Base-by-base conservation (phyloP, 2,329 filamentous ascomycete genomes). In the Nectriaceae sp. region DNA sequence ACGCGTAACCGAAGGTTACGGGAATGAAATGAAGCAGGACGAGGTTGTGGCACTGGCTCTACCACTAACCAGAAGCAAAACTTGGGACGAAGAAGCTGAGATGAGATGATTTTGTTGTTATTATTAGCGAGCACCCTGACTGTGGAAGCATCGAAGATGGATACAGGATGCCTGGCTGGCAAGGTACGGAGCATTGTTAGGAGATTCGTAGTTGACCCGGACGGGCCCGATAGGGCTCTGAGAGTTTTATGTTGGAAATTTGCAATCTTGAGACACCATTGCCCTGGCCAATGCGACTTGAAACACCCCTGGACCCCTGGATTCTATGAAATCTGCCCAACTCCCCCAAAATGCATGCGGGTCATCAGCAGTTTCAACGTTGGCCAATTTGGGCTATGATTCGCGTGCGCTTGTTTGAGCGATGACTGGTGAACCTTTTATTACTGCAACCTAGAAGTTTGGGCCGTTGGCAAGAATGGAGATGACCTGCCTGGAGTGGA, bases 221-320 rank as follows among this genome's bases (percentile, higher is more conserved):
- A 6, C 8, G 11, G 33, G n/a, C n/a, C 33, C 16, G 8, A 36
- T 36, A 36, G 8, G 33, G 33, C n/a, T 36, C 33, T 8, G 33
- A 15, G 33, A 19, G 33, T 16, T 36, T 15, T 6, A 15, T 16
- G 33, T 36, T 19, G 16, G 40, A 8, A 42, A 42, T 31, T 39
- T 39, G 19, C 16, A 39, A 5, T 21, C 19, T 39, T 21, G 37
- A 21, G 20, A 39, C 37, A 21, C 37, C 18, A 39, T 5, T 6
- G 11, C n/a, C 19, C 19, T 4, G 19, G 19, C 10, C 16, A 18
- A 11, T 10, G 19, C 18, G n/a, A 39, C 37, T 39, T 39, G 37
- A 39, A 39, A 39, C 37, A 20, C 37, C 37, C 37, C 37, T 39
- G 37, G 37, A 21, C 37, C 37, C 37, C 37, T 39, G 37, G 16